phyloP scores from a whole-genome alignment of 2,329 filamentous ascomycete genomes.

The Alternaria rosae region DNA sequence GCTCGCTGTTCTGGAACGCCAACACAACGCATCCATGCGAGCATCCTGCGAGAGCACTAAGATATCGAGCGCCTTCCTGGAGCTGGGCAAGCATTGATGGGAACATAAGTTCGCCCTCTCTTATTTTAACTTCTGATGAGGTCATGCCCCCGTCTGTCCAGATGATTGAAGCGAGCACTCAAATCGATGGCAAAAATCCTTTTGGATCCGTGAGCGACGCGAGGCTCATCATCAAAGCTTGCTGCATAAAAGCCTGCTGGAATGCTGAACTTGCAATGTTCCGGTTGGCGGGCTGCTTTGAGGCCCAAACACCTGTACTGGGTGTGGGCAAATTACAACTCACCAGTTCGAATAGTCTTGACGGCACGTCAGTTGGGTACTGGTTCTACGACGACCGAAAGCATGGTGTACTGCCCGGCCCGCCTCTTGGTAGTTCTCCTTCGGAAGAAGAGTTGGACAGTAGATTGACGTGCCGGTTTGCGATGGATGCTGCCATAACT shows the following conservation, averaged over 20 bases:
- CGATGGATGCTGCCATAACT: too few relatives aligned
- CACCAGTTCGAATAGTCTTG: neutral
- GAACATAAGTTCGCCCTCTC: neutral
- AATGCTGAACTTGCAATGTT: rapidly evolving
- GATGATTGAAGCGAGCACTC: neutral
- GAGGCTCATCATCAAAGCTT: neutral
- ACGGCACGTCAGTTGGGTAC: neutral
- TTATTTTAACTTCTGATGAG: rapidly evolving
- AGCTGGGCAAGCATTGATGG: neutral
- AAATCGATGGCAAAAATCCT: neutral
- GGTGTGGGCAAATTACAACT: rapidly evolving
- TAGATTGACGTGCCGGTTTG: neutral
- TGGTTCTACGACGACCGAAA: neutral
- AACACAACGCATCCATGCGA: rapidly evolving
- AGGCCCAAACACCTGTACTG: too few relatives aligned
- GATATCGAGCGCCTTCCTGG: neutral
- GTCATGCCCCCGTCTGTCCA: neutral
- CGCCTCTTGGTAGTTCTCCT: neutral
- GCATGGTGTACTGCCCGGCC: neutral
- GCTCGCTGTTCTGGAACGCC: neutral
- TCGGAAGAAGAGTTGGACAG: neutral
- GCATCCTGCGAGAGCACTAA: neutral
- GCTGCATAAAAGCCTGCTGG: neutral
- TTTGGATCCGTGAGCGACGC: neutral
- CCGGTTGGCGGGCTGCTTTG: neutral